Conservation (phyloP, 768 basidiomycete species). For the Mrakia blollopis region DNA sequence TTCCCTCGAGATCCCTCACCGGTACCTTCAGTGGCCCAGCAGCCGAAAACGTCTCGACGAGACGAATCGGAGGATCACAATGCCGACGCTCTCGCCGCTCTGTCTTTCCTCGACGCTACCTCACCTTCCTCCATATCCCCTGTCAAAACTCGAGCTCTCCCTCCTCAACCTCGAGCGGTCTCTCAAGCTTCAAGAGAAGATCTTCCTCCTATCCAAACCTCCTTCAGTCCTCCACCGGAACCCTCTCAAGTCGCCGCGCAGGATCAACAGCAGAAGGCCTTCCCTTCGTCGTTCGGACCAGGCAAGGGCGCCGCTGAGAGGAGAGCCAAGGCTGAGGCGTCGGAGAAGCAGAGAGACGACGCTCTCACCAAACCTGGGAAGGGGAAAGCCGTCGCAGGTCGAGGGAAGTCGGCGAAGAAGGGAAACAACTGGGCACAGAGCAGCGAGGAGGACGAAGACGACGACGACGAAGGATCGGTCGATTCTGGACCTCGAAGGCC, state of each 20-base stretch:
- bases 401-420: slow-evolving; percentile 34
- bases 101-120: slow-evolving; percentile 61
- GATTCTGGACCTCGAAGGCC: slow-evolving; percentile 1
- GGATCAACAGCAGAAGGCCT: slow-evolving; percentile 49
- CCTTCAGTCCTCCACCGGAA: slow-evolving; percentile 32
- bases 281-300: slow-evolving; percentile 81
- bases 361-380: slow-evolving; percentile 71
- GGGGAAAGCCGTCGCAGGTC: slow-evolving; percentile 39
- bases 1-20: not conserved
- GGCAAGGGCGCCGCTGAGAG: slow-evolving; percentile 78
- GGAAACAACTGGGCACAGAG: slow-evolving; percentile 56
- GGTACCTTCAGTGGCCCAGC: not conserved
- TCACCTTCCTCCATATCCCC: slow-evolving; percentile 34
- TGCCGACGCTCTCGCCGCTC: slow-evolving; percentile 67
- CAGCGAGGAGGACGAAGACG: slow-evolving; percentile 73
- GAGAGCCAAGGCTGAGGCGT: slow-evolving; percentile 74
- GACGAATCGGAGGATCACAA: slow-evolving; percentile 36
- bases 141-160: slow-evolving; percentile 39
- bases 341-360: slow-evolving; percentile 73
- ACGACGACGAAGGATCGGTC: slow-evolving; percentile 34
- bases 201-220: slow-evolving; percentile 14
- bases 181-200: not conserved
- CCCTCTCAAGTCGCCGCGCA: not conserved
- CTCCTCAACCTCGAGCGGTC: slow-evolving; percentile 32
- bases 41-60: not conserved